These are phyloP conservation scores for Ogataea philodendri DNA, from an alignment of 805 yeast species.

Conservation along the genomic window DNA sequence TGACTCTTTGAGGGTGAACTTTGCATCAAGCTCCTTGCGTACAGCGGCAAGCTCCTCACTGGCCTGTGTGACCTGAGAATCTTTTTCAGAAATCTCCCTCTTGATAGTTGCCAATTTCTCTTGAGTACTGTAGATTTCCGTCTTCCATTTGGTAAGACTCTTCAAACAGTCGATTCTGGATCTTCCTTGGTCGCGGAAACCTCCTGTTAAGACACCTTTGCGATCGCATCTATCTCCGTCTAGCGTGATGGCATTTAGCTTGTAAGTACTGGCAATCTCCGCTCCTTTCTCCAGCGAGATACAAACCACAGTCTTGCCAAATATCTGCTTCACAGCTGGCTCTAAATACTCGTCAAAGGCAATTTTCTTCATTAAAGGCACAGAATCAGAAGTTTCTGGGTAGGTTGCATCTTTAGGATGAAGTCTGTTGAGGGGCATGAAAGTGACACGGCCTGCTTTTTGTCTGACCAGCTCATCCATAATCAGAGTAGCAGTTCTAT, in stretches of 20 bases:
- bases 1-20: slow-evolving; percentile 43
- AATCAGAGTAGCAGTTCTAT: slow-evolving; percentile 73
- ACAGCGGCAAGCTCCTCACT: slow-evolving; percentile 43
- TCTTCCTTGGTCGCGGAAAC: slow-evolving; percentile 66
- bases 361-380: slow-evolving; percentile 76
- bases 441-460: slow-evolving; percentile 82
- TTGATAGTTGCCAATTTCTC: slow-evolving; percentile 40
- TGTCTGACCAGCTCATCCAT: slow-evolving; percentile 73
- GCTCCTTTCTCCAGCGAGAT: slow-evolving; percentile 65
- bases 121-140: slow-evolving; percentile 43
- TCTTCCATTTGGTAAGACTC: slow-evolving; percentile 49
- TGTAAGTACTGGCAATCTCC: slow-evolving; percentile 57
- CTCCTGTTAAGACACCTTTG: slow-evolving; percentile 85
- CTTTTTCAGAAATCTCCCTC: slow-evolving; percentile 41
- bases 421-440: slow-evolving; percentile 82
- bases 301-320: slow-evolving; percentile 79
- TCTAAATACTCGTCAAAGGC: slow-evolving; percentile 55
- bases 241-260: slow-evolving; percentile 76
- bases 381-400: slow-evolving; percentile 65
- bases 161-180: slow-evolving; percentile 73
- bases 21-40: slow-evolving; percentile 42
- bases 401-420: slow-evolving; percentile 41
- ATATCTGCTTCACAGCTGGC: slow-evolving; percentile 73
- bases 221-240: slow-evolving; percentile 90
- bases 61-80: slow-evolving; percentile 49